A percentile compares a stretch with the other conserved stretches of the same genome.
These are phyloP conservation scores for Sporisorium exsertum DNA, from an alignment of 1,284 basidiomycete species.

Conservation along the genomic window DNA sequence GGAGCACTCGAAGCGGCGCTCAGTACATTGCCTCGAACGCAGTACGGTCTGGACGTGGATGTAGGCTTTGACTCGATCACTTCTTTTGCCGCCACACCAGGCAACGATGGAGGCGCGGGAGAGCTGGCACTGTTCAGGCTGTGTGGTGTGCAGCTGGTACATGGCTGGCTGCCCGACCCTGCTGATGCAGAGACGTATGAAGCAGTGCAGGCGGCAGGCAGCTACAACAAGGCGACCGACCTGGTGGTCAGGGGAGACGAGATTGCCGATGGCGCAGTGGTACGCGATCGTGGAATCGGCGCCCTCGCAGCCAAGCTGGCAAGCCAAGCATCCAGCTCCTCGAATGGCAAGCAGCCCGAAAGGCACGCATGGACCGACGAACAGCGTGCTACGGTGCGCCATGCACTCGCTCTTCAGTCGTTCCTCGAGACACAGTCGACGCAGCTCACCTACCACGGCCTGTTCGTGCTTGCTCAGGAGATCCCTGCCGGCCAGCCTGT, in stretches of 20 bases:
- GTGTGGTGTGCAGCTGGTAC: constrained; percentile 82
- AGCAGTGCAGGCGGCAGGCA: constrained; percentile 72
- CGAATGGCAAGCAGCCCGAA: constrained; percentile 69
- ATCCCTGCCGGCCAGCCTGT: constrained; percentile 73
- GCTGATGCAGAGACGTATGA: constrained; percentile 74
- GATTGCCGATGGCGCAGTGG: constrained; percentile 74
- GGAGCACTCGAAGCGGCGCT: constrained; percentile 80
- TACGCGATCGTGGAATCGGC: constrained; percentile 31
- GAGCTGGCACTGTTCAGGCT: constrained; percentile 87
- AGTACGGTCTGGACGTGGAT: constrained; percentile 74
- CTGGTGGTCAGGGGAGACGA: constrained; percentile 82
- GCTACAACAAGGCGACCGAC: constrained; percentile 75
- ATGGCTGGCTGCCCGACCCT: constrained; percentile 91
- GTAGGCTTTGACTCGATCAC: constrained; percentile 53
- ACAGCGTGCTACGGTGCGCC: constrained; percentile 22
- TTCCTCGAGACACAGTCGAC: constrained; percentile 80
- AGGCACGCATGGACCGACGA: constrained; percentile 31
- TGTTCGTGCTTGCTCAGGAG: constrained; percentile 72
- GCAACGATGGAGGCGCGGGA: constrained; percentile 72
- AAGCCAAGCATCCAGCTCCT: constrained; percentile 75
- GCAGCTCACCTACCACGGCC: constrained; percentile 84
- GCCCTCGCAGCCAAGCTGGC: constrained; percentile 71
- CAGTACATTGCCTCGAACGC: constrained; percentile 82
- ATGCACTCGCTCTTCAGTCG: constrained; percentile 41
- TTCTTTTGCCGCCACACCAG: constrained; percentile 40